These are phyloP conservation scores for Xylariales sp. DNA, from an alignment of 2,329 filamentous ascomycete genomes.

Conservation along the genomic window DNA sequence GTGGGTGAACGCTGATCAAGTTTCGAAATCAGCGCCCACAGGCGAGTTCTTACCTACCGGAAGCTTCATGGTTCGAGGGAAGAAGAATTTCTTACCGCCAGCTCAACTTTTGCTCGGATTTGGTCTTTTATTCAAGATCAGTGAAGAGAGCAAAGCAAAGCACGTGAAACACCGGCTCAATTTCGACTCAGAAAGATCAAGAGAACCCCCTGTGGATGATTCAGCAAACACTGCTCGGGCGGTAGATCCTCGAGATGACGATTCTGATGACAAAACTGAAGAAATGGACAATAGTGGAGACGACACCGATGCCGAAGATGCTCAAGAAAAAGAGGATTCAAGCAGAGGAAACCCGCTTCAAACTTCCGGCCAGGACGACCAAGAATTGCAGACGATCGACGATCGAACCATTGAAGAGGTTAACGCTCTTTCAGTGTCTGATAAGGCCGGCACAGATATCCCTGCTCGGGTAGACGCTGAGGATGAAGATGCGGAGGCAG, in stretches of 20 bases:
- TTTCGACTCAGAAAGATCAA: slow-evolving; percentile 13
- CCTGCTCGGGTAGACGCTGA: slow-evolving; percentile 9
- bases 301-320: slow-evolving; percentile 23
- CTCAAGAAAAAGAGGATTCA: slow-evolving; percentile 17
- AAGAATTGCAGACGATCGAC: slow-evolving; percentile 20
- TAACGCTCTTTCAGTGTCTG: slow-evolving; percentile 13
- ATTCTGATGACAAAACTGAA: slow-evolving; percentile 21
- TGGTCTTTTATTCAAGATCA: slow-evolving; percentile 82
- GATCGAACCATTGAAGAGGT: slow-evolving; percentile 12
- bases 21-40: slow-evolving; percentile 75
- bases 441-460: slow-evolving; percentile 4
- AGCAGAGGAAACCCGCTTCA: slow-evolving; percentile 31
- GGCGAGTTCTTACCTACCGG: slow-evolving; percentile 79
- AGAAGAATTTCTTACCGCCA: slow-evolving; percentile 88
- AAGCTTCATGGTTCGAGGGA: slow-evolving; percentile 74
- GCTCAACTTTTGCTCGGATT: slow-evolving; percentile 85
- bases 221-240: slow-evolving; percentile 5
- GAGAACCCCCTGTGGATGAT: slow-evolving; percentile 8
- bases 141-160: slow-evolving; percentile 76
- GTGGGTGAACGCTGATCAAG: slow-evolving; percentile 90
- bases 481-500: slow-evolving; percentile 20
- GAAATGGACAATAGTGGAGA: slow-evolving; percentile 23
- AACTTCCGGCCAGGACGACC: slow-evolving; percentile 16
- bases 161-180: slow-evolving; percentile 69
- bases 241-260: slow-evolving; percentile 9